A percentile compares a stretch with the other conserved stretches of the same genome.
phyloP scores from a whole-genome alignment of 2,329 filamentous ascomycete genomes.

The Cylindrodendrum hubeiense region DNA sequence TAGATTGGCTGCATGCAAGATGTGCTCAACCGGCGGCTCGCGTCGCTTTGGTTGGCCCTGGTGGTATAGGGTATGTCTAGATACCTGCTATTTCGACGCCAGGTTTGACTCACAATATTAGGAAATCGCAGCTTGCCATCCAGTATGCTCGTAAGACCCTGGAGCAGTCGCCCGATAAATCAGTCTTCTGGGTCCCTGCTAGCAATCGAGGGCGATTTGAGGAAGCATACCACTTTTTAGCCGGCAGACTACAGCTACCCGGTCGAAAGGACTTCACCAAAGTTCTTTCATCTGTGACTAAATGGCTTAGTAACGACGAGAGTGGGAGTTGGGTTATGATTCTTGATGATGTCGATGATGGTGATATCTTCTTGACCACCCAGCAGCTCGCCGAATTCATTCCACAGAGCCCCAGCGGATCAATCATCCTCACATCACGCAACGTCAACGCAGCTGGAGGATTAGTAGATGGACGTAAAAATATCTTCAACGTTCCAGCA shows the following conservation, averaged over 20 bases:
- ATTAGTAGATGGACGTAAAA: background rate
- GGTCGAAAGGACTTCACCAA: slow-evolving; percentile 3
- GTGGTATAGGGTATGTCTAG: slow-evolving; percentile 9
- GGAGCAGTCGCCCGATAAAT: background rate
- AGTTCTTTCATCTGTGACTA: background rate
- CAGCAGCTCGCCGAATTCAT: background rate
- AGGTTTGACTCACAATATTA: background rate
- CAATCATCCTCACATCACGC: slow-evolving; percentile 10
- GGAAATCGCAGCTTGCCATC: slow-evolving; percentile 28
- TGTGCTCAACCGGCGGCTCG: background rate
- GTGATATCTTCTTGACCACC: background rate
- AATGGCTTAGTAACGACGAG: slow-evolving; percentile 13
- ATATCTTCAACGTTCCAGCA: background rate
- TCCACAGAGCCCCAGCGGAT: background rate
- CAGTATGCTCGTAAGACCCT: slow-evolving; percentile 16
- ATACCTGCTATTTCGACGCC: background rate
- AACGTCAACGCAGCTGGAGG: background rate
- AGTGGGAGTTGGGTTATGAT: slow-evolving; percentile 7
- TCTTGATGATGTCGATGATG: slow-evolving; percentile 16
- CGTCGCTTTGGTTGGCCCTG: slow-evolving; percentile 3
- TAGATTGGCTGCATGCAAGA: background rate
- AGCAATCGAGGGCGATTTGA: slow-evolving; percentile 22
- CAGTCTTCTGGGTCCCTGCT: slow-evolving; percentile 21
- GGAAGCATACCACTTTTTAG: slow-evolving; percentile 5
- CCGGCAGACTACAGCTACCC: slow-evolving; percentile 4